Base-by-base conservation (phyloP, 2,329 filamentous ascomycete genomes). In the Xylariomycetidae sp. region DNA sequence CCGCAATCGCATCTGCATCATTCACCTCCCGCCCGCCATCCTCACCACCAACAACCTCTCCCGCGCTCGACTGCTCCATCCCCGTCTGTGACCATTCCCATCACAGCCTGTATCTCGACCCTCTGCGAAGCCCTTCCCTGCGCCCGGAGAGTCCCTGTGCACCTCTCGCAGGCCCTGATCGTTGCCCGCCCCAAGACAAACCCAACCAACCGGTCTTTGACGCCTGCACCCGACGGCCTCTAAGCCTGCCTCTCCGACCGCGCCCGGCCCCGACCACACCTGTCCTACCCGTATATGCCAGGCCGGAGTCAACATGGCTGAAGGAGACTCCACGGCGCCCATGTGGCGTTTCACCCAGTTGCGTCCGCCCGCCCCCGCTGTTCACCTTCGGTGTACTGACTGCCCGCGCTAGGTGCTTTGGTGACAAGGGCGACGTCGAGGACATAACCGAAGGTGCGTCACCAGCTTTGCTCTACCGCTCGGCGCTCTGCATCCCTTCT, bases 341-440 rank as follows among this genome's bases (percentile, higher is more conserved):
- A 28, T 38, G n/a, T 46, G 43, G 43, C 43, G 44, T 30, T 46
- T 46, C 35, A 46, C 43, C 31, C 43, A 43, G 38, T 39, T 34
- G 32, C 22, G 22, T 30, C 34, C 32, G 13, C 18, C 16, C 30
- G 32, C 19, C 10, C 19, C 34, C 23, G 22, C 25, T 13, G 34
- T 30, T 22, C 25, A 23, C 8, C 28, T 37, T 31, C 40, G 47
- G 38, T 18, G 17, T 25, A 53, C 34, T 43, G 33, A 43, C 57
- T 45, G 54, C 43, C 50, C 44, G 44, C 40, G 37, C 39, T 56
- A 96, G 90, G 72, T 96, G 92, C 72, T 98, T 98, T 68, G 92
- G 92, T 65, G 92, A 98, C 70, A 98, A 98, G 70, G 92, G 92
- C 53, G 92, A 98, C 70, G 90, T 98, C 49, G 92, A 96, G 65